Conservation (phyloP, 441 rosid genomes). For the Aleurites moluccanus region DNA sequence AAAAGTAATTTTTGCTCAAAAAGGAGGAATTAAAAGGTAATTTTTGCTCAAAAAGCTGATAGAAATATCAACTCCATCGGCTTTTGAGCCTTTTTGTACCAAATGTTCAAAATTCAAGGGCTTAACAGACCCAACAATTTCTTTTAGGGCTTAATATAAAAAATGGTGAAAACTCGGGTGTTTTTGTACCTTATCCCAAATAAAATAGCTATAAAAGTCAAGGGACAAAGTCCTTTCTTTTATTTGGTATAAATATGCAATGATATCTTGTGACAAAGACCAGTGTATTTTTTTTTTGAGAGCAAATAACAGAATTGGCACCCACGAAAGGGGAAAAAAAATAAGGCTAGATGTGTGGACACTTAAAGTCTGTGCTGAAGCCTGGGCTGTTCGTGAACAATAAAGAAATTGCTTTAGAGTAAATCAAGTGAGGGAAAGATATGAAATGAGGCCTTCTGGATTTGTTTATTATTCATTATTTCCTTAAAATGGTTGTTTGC, state of each 20-base stretch:
- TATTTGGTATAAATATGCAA: neutral
- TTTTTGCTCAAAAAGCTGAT: too few relatives aligned
- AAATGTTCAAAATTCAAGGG: too few relatives aligned
- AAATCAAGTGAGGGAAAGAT: neutral
- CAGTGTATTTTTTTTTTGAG: too few relatives aligned
- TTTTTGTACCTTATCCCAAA: too few relatives aligned
- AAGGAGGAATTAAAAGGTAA: too few relatives aligned
- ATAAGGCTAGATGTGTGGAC: neutral
- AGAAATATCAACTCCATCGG: too few relatives aligned
- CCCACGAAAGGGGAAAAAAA: neutral
- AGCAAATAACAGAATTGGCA: neutral
- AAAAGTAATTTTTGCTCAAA: too few relatives aligned
- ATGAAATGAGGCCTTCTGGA: neutral
- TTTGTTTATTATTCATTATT: slow-evolving; percentile 9
- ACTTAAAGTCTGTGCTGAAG: neutral
- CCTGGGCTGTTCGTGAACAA: neutral
- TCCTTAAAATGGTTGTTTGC: slow-evolving; percentile 23
- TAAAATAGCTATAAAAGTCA: too few relatives aligned
- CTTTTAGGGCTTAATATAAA: too few relatives aligned
- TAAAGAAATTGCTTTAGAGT: neutral
- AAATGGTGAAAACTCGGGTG: too few relatives aligned
- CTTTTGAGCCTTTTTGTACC: too few relatives aligned
- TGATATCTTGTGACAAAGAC: neutral
- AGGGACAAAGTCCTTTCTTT: neutral
- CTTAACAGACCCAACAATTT: too few relatives aligned